Evolutionary conservation across 23 red algal species (phyloP), one percentile per base, ranked within the genome.

Genomic region (Gracilaria caudata): DNA sequence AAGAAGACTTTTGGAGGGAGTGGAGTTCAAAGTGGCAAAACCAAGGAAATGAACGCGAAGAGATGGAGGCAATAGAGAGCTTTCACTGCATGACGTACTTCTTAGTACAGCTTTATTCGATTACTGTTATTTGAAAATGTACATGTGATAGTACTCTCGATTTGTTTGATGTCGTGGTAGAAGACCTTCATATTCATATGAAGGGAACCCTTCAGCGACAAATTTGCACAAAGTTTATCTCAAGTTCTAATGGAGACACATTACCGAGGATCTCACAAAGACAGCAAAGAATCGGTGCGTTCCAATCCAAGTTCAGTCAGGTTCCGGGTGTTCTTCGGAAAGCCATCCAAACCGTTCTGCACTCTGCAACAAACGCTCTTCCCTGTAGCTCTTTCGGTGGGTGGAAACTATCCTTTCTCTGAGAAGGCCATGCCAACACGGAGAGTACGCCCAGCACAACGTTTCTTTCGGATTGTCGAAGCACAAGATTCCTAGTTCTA

Each of bases 1-100:
- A 98, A 98, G 92, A 95, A 93, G 83, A 94, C 35, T 9, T 98
- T 95, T 80, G 97, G 97, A 25, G 97, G 97, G 14, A 95, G 92
- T 20, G 90, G 91, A 41, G 63, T 98, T 26, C 78, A 85, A 21
- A 94, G 72, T 49, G 92, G 92, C 29, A 95, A 90, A 77, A 85
- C 92, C 20, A 93, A 93, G 33, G 82, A 87, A 57, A 95, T 94
- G 84, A 94, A 98, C 58, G 86, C 92, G 8, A 95, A 95, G 81
- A 87, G 97, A 37, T 98, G 97, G 97, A 89, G 79, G 9, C 36
- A 66, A 66, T 16, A 2, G 23, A 30, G 26, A 28, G 30, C 36
- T 66, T 16, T 16, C 14, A 36, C 7, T 7, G 61, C 11, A 66
- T 12, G 9, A 36, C 30, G 2, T 5, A 14, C 11, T 35, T 37